Conservation (phyloP, 1,284 basidiomycete species). For the Xerocomus minutiporus region DNA sequence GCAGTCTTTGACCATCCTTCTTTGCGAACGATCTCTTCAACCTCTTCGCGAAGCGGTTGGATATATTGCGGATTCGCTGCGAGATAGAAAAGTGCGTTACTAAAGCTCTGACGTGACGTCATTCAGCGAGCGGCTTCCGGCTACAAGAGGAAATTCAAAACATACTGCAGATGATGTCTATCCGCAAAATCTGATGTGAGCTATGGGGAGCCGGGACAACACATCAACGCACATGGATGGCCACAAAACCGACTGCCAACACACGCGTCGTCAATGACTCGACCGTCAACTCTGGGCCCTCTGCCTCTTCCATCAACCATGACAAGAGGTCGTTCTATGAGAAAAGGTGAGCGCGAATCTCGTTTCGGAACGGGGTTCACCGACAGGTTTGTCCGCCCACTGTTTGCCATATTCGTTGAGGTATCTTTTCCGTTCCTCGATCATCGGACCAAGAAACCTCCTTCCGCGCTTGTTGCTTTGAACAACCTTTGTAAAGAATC, state of each 20-base stretch:
- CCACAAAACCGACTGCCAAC: conserved; percentile 36
- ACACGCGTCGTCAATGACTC: conserved; percentile 32
- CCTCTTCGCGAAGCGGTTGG: conserved; percentile 40
- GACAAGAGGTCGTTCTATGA: conserved; percentile 3
- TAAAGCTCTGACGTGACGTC: conserved; percentile 20
- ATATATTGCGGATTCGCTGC: conserved; percentile 37
- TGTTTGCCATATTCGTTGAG: conserved; percentile 33
- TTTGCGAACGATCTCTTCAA: conserved; percentile 32
- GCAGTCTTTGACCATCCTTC: conserved; percentile 44
- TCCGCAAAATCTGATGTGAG: neutral
- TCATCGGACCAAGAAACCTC: conserved; percentile 33
- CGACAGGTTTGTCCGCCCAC: conserved; percentile 38
- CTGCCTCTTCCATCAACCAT: conserved; percentile 1
- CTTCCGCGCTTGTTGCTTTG: conserved; percentile 4
- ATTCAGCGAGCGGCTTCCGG: neutral
- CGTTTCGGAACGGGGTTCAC: neutral
- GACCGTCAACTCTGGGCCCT: conserved; percentile 8
- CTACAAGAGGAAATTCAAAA: too few relatives aligned
- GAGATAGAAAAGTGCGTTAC: conserved; percentile 35
- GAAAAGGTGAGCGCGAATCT: neutral
- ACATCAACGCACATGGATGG: conserved; percentile 15
- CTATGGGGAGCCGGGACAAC: neutral
- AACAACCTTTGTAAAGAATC: neutral
- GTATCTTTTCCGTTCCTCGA: conserved; percentile 35
- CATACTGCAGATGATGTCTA: too few relatives aligned